These are phyloP conservation scores for Dryadomyces quercus-mongolicae DNA, from an alignment of 2,329 filamentous ascomycete species.

Conservation along the genomic window DNA sequence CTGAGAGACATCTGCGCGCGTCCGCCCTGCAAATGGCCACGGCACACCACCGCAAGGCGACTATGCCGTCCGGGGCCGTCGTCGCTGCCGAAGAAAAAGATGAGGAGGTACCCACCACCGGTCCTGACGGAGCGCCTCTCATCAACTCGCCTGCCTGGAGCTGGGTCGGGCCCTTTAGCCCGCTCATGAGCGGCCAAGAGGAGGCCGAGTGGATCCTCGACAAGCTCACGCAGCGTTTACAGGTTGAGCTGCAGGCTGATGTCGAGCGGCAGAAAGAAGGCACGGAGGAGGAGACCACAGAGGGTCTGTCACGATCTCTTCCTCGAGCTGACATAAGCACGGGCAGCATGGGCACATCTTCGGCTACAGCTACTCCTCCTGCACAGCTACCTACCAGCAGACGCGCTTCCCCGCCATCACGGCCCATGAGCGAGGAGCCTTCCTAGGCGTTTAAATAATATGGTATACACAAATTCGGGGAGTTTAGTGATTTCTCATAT, in stretches of 20 bases:
- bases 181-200: conserved; percentile 54
- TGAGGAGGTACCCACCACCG: neutral
- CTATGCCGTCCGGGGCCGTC: neutral
- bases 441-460: too few species aligned
- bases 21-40: neutral
- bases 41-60: neutral
- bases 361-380: too few species aligned
- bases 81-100: neutral
- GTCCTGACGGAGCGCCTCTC: neutral
- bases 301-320: too few species aligned
- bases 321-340: too few species aligned
- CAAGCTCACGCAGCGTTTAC: conserved; percentile 44
- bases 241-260: conserved; percentile 28
- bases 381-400: too few species aligned
- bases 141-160: conserved; percentile 38
- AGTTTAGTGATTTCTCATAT: too few species aligned
- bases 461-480: too few species aligned
- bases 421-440: too few species aligned
- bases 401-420: too few species aligned
- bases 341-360: too few species aligned
- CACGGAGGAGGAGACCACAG: too few species aligned
- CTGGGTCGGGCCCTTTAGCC: conserved; percentile 59
- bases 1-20: conserved; percentile 35
- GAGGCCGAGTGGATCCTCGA: conserved; percentile 67
- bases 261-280: neutral